phyloP scores from a whole-genome alignment of 2,329 filamentous ascomycete genomes.

The Rhynchosporium agropyri region DNA sequence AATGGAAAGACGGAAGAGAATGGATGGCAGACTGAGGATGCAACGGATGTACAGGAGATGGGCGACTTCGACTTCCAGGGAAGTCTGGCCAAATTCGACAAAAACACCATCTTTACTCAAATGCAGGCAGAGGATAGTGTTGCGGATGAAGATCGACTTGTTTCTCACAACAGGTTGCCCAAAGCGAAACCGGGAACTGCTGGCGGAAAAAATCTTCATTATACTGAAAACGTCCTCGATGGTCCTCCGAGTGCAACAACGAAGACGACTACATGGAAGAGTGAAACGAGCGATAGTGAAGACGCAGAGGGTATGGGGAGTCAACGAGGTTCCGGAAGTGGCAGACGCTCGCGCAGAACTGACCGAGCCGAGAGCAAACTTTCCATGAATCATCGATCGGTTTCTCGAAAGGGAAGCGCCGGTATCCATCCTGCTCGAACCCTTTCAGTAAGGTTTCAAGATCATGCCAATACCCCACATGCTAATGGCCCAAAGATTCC shows the following conservation, averaged over 20 bases:
- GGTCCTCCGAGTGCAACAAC: slow-evolving; percentile 48
- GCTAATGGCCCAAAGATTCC: slow-evolving; percentile 34
- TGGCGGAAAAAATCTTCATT: slow-evolving; percentile 87
- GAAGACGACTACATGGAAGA: slow-evolving; percentile 61
- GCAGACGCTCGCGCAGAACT: slow-evolving; percentile 41
- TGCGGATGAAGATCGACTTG: slow-evolving; percentile 87
- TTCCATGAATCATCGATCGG: slow-evolving; percentile 40
- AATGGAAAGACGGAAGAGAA: slow-evolving; percentile 59
- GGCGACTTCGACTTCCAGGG: slow-evolving; percentile 93
- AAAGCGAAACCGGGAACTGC: slow-evolving; percentile 66
- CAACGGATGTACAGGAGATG: slow-evolving; percentile 89
- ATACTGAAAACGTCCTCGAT: slow-evolving; percentile 88
- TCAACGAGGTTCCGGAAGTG: slow-evolving; percentile 44
- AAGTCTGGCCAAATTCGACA: slow-evolving; percentile 92
- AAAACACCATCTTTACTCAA: slow-evolving; percentile 86
- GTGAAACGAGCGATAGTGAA: slow-evolving; percentile 67
- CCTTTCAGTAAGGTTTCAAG: slow-evolving; percentile 35
- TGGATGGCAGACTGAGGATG: slow-evolving; percentile 95
- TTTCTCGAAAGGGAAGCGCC: slow-evolving; percentile 42
- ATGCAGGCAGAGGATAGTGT: slow-evolving; percentile 86
- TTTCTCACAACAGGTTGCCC: slow-evolving; percentile 78
- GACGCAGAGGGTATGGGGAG: slow-evolving; percentile 36
- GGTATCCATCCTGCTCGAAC: slow-evolving; percentile 35
- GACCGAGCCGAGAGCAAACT: slow-evolving; percentile 44
- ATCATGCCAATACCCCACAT: slow-evolving; percentile 5